Conservation (phyloP, 768 basidiomycete genomes). For the Pleurotus sapidus region DNA sequence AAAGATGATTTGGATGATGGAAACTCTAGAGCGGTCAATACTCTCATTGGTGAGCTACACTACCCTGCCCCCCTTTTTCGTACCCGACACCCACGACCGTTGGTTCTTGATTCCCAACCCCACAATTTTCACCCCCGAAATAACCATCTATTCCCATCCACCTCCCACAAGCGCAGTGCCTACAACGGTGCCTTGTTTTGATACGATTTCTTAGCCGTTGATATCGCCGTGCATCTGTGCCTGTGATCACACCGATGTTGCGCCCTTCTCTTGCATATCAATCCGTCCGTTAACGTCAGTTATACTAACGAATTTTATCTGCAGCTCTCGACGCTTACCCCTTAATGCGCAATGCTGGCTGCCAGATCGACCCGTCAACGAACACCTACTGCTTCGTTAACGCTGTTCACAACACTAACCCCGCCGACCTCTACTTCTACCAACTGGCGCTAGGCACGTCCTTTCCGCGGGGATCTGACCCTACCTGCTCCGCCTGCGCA, state of each 20-base stretch:
- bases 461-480: slow-evolving; percentile 46
- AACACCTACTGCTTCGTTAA: slow-evolving; percentile 74
- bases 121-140: neutral
- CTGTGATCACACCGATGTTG: too few species aligned
- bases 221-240: too few species aligned
- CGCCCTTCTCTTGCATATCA: neutral
- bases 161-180: too few species aligned
- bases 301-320: neutral
- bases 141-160: neutral
- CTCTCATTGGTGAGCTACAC: slow-evolving; percentile 50
- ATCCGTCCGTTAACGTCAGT: neutral
- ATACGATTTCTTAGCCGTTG: too few species aligned
- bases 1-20: slow-evolving; percentile 47
- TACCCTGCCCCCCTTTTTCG: neutral
- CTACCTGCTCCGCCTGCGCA: slow-evolving; percentile 65
- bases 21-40: slow-evolving; percentile 49
- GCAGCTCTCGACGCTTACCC: slow-evolving; percentile 61
- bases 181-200: too few species aligned
- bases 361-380: slow-evolving; percentile 52
- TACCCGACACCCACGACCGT: neutral
- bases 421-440: slow-evolving; percentile 75
- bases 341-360: slow-evolving; percentile 60
- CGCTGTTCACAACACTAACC: slow-evolving; percentile 52
- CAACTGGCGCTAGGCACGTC: slow-evolving; percentile 56
- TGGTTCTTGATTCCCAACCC: neutral